Evolutionary conservation across 192 early-diverging fungal species (phyloP).

Genomic region (Powellomyces hirtus): DNA sequence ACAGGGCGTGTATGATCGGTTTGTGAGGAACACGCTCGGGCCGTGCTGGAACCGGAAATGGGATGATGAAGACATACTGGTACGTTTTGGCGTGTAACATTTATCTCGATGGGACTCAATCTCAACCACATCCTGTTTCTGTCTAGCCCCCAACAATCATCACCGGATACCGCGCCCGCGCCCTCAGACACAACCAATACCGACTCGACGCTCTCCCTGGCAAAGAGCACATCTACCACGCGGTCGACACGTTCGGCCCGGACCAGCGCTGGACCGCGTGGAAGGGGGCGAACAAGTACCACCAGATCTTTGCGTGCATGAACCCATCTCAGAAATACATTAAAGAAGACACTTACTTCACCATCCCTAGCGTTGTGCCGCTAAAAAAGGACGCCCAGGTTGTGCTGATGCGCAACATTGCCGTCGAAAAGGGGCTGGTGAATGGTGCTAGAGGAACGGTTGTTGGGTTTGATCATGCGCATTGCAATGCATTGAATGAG

Average conservation of each 20-base stretch:
- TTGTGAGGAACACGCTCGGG: conserved; percentile 16
- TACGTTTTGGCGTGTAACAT: background rate
- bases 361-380: background rate
- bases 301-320: background rate
- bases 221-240: conserved; percentile 1
- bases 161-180: conserved; percentile 28
- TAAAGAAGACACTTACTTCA: background rate
- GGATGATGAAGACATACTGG: background rate
- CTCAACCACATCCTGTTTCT: background rate
- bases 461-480: conserved; percentile 27
- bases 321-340: background rate
- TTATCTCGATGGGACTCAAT: background rate
- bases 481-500: background rate
- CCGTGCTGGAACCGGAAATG: background rate
- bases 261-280: background rate
- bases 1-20: conserved; percentile 32
- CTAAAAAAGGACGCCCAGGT: conserved; percentile 49
- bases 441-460: conserved; percentile 47
- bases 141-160: conserved; percentile 37
- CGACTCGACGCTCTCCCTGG: conserved; percentile 17
- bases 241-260: conserved; percentile 6
- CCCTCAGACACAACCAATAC: conserved; percentile 25
- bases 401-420: conserved; percentile 40
- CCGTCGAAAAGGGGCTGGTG: conserved; percentile 32
- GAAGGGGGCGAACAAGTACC: background rate